phyloP scores from a whole-genome alignment of 2,329 filamentous ascomycete genomes.

The Cadophora sp. region DNA sequence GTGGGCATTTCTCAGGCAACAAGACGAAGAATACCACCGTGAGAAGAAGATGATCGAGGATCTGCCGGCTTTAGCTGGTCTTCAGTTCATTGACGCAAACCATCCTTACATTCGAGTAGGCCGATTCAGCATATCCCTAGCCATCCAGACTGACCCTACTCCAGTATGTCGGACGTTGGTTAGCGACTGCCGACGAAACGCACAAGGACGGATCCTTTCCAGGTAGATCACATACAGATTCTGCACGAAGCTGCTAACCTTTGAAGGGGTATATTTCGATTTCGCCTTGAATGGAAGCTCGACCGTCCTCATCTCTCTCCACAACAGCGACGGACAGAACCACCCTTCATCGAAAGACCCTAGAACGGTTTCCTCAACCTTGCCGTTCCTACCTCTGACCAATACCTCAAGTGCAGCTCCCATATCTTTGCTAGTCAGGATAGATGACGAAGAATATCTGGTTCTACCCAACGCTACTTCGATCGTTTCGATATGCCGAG shows the following conservation, averaged over 20 bases:
- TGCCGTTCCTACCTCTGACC: constrained; percentile 25
- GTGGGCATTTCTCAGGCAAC: constrained; percentile 20
- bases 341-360: neutral
- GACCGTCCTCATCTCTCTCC: constrained; percentile 36
- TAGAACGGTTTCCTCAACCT: neutral
- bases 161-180: constrained; percentile 42
- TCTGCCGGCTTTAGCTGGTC: constrained; percentile 24
- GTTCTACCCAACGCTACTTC: constrained; percentile 38
- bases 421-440: constrained; percentile 38
- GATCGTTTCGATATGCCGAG: constrained; percentile 30
- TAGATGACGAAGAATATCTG: constrained; percentile 41
- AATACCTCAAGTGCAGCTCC: constrained; percentile 34
- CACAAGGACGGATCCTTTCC: constrained; percentile 40
- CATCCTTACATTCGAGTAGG: constrained; percentile 38
- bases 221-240: constrained; percentile 23
- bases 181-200: constrained; percentile 28
- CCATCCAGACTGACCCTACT: constrained; percentile 6
- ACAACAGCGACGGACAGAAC: constrained; percentile 27
- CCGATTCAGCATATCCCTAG: neutral
- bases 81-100: constrained; percentile 36
- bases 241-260: neutral
- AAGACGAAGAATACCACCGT: constrained; percentile 2
- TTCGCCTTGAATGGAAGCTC: constrained; percentile 35
- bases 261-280: constrained; percentile 39
- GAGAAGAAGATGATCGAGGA: neutral